phyloP scores from a whole-genome alignment of 2,329 filamentous ascomycete species.

The Botrytis medusae region DNA sequence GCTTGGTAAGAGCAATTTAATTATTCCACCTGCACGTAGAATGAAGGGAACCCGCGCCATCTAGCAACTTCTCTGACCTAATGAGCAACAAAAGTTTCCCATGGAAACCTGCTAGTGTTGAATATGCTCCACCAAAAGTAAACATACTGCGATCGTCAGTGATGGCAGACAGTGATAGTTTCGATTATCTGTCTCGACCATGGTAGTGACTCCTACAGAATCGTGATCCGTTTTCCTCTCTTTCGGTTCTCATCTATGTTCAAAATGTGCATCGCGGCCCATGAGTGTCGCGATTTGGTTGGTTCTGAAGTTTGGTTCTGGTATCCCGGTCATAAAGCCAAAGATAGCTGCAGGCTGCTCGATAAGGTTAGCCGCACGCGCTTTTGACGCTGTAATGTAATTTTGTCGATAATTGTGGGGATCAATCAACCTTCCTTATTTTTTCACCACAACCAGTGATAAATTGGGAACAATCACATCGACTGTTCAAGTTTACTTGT shows the following conservation, averaged over 20 bases:
- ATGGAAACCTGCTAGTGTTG: neutral
- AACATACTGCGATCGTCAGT: neutral
- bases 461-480: neutral
- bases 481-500: neutral
- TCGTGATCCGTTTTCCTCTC: neutral
- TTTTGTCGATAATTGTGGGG: neutral
- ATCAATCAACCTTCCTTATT: neutral
- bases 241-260: neutral
- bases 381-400: neutral
- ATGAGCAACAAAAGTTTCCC: neutral
- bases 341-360: neutral
- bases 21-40: neutral
- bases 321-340: neutral
- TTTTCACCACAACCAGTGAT: neutral
- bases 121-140: neutral
- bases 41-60: neutral
- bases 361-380: neutral
- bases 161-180: neutral
- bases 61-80: neutral
- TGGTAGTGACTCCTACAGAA: neutral
- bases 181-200: neutral
- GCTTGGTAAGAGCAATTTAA: neutral
- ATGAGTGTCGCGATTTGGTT: neutral
- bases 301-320: neutral
- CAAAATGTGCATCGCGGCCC: neutral